Evolutionary conservation across 164 flowering plant genomes (phyloP).

Genomic region (Protea cynaroides): DNA sequence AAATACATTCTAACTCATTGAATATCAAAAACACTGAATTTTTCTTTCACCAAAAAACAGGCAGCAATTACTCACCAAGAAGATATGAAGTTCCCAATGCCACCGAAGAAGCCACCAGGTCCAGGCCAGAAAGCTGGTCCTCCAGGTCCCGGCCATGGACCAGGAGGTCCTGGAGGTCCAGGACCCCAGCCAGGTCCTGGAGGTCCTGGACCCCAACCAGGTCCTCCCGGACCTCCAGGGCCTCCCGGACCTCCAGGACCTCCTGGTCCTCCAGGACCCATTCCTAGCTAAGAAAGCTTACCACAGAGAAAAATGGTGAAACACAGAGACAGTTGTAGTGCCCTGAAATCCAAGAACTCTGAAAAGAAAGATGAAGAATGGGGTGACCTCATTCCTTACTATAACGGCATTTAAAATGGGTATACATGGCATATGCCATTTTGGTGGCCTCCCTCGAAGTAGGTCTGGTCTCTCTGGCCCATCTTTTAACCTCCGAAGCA

Average conservation of each 20-base stretch:
- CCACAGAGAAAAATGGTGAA: neutral
- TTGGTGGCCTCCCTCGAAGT: too few relatives aligned
- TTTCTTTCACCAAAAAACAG: too few relatives aligned
- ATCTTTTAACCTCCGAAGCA: neutral
- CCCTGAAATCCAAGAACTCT: too few relatives aligned
- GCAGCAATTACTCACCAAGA: neutral
- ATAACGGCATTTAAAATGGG: too few relatives aligned
- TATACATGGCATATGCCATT: too few relatives aligned
- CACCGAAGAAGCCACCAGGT: conserved; percentile 1
- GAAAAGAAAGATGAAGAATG: too few relatives aligned
- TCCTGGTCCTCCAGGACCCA: neutral
- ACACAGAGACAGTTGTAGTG: too few relatives aligned
- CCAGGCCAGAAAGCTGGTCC: neutral
- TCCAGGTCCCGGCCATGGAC: neutral
- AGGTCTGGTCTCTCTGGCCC: too few relatives aligned
- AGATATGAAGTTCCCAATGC: neutral
- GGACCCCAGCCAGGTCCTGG: neutral
- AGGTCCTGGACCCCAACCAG: neutral
- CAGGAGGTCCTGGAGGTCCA: neutral
- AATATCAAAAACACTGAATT: too few relatives aligned
- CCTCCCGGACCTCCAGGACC: neutral
- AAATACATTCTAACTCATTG: too few relatives aligned
- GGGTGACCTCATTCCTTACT: too few relatives aligned
- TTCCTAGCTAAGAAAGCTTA: conserved; percentile 4
- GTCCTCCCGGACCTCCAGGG: neutral